These are phyloP conservation scores for Neurospora sp. DNA, from an alignment of 2,329 filamentous ascomycete genomes.

Conservation along the genomic window DNA sequence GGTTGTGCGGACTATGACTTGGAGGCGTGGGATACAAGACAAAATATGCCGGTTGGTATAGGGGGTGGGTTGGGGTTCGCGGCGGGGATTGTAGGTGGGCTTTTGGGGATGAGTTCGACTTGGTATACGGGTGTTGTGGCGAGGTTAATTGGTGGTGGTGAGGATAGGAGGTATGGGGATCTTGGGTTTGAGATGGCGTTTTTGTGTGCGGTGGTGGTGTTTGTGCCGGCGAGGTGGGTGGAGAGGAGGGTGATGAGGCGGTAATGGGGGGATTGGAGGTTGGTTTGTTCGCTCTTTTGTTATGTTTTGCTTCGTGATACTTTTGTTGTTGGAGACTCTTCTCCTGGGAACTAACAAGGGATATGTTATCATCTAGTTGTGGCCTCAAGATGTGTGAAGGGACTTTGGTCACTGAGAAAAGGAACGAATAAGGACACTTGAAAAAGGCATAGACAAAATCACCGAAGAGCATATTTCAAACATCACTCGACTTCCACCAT, in stretches of 20 bases:
- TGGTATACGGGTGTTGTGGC: conserved; percentile 42
- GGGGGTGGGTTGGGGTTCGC: conserved; percentile 34
- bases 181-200: conserved; percentile 44
- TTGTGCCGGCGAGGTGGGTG: conserved; percentile 35
- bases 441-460: not conserved
- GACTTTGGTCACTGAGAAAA: not conserved
- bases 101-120: conserved; percentile 50
- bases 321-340: not conserved
- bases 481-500: not conserved
- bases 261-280: conserved; percentile 8
- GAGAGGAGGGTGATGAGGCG: conserved; percentile 37
- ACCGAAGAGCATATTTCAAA: not conserved
- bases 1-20: conserved; percentile 34
- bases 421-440: not conserved
- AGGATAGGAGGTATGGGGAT: conserved; percentile 43
- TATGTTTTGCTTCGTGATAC: not conserved
- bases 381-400: not conserved
- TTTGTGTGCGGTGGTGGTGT: conserved; percentile 36
- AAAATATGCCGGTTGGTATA: conserved; percentile 32
- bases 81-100: conserved; percentile 35
- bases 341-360: not conserved
- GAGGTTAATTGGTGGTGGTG: conserved; percentile 37
- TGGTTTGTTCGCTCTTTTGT: not conserved
- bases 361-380: not conserved
- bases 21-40: conserved; percentile 37